A percentile compares a stretch with the other conserved stretches of the same genome.
These are phyloP conservation scores for Angomonas desouzai DNA, from an alignment of 208 protist genomes.

Conservation along the genomic window DNA sequence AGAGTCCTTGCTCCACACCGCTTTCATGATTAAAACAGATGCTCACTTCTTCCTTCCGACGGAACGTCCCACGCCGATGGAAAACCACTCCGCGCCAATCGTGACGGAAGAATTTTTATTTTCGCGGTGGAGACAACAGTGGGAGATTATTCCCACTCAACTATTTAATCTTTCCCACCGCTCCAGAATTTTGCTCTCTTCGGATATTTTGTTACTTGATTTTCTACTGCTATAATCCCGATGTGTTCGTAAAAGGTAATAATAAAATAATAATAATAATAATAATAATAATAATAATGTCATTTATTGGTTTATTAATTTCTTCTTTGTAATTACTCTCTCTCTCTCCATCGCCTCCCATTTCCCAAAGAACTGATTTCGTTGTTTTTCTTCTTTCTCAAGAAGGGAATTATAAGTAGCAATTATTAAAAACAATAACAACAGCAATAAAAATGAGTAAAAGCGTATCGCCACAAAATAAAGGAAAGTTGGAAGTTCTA, in stretches of 20 bases:
- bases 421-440: conserved; percentile 4
- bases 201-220: background rate
- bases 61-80: background rate
- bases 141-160: background rate
- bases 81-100: background rate
- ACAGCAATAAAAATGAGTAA: background rate
- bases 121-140: background rate
- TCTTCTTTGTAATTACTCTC: conserved; percentile 1
- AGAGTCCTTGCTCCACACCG: background rate
- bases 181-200: background rate
- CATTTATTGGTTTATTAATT: background rate
- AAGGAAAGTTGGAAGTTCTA: conserved; percentile 5
- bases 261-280: conserved; percentile 1
- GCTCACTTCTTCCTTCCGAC: background rate
- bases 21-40: background rate
- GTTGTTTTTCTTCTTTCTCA: background rate
- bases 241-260: conserved; percentile 10
- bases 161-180: background rate
- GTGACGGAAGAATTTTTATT: background rate
- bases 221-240: conserved; percentile 6
- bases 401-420: background rate
- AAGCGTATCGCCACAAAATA: conserved; percentile 7
- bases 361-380: no score
- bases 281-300: background rate
- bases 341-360: no score